phyloP scores from a whole-genome alignment of 495 filamentous ascomycete species.

The Talaromyces ruber region DNA sequence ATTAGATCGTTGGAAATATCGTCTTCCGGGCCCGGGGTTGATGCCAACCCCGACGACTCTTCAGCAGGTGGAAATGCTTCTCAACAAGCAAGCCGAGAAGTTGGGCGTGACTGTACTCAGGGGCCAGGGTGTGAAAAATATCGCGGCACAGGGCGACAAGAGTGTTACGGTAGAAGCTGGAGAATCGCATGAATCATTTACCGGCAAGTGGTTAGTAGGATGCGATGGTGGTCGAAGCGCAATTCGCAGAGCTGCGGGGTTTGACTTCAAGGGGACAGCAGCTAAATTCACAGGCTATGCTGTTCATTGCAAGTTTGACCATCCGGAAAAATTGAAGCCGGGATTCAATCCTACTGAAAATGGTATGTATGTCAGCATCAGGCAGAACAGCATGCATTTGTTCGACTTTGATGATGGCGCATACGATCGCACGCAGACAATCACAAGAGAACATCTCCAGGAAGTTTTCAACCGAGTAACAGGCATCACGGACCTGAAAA shows the following conservation, averaged over 20 bases:
- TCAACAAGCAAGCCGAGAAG: conserved; percentile 14
- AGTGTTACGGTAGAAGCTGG: conserved; percentile 3
- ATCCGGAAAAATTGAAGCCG: conserved; percentile 11
- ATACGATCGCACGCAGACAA: conserved; percentile 14
- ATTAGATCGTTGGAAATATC: conserved; percentile 15
- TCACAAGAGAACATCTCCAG: conserved; percentile 21
- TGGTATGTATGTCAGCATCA: conserved; percentile 11
- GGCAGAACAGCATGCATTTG: conserved; percentile 4
- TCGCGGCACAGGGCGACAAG: background rate
- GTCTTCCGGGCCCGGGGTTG: conserved; percentile 13
- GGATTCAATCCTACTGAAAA: conserved; percentile 14
- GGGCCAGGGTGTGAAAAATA: conserved; percentile 9
- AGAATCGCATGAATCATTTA: background rate
- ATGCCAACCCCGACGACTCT: conserved; percentile 6
- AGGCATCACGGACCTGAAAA: conserved; percentile 11
- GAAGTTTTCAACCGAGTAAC: conserved; percentile 15
- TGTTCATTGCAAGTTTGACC: conserved; percentile 10
- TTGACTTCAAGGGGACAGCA: conserved; percentile 15
- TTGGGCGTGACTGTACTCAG: conserved; percentile 20
- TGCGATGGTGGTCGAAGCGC: conserved; percentile 17
- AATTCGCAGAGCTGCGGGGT: conserved; percentile 12
- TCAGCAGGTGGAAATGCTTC: conserved; percentile 10
- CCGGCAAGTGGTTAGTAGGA: conserved; percentile 13
- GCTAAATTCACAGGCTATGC: conserved; percentile 14
- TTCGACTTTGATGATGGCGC: conserved; percentile 21